Percentiles rank a stretch among this genome's conserved stretches.
Evolutionary conservation across 2,329 filamentous ascomycete species (phyloP).

Genomic region (Aspergillus sp.): DNA sequence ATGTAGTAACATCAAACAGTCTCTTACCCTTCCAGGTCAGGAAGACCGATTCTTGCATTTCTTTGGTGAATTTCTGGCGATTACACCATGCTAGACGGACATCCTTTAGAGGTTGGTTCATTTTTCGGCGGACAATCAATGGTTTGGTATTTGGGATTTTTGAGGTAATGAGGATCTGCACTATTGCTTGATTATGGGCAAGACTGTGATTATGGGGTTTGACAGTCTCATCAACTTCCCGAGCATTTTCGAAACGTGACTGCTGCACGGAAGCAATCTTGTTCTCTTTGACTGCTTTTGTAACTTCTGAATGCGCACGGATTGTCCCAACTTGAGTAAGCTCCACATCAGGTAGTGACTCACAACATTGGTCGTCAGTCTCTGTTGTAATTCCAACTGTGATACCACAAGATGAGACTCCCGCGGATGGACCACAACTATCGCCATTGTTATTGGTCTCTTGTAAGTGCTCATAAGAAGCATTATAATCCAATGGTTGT

Average conservation of each 20-base stretch:
- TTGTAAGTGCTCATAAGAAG: not conserved
- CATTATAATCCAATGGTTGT: not conserved
- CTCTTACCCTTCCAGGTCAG: slow-evolving; percentile 76
- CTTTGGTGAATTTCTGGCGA: slow-evolving; percentile 57
- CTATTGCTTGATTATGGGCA: slow-evolving; percentile 48
- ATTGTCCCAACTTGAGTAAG: not conserved
- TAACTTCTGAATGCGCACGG: not conserved
- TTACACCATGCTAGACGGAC: slow-evolving; percentile 70
- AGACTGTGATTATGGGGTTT: slow-evolving; percentile 1
- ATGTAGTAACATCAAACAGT: slow-evolving; percentile 75
- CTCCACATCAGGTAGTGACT: not conserved
- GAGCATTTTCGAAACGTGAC: not conserved
- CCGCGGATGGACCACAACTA: not conserved
- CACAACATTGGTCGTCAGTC: not conserved
- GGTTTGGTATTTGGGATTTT: slow-evolving; percentile 61
- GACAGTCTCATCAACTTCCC: not conserved
- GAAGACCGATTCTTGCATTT: slow-evolving; percentile 61
- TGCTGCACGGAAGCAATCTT: too few relatives aligned
- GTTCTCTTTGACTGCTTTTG: not conserved
- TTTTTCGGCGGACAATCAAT: slow-evolving; percentile 65
- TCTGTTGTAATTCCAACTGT: not conserved
- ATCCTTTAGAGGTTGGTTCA: slow-evolving; percentile 67
- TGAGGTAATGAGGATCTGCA: slow-evolving; percentile 70
- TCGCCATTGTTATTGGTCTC: not conserved
- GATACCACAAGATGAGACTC: not conserved